Conservation (phyloP, 306 rosid genomes). For the Acacia crassicarpa region DNA sequence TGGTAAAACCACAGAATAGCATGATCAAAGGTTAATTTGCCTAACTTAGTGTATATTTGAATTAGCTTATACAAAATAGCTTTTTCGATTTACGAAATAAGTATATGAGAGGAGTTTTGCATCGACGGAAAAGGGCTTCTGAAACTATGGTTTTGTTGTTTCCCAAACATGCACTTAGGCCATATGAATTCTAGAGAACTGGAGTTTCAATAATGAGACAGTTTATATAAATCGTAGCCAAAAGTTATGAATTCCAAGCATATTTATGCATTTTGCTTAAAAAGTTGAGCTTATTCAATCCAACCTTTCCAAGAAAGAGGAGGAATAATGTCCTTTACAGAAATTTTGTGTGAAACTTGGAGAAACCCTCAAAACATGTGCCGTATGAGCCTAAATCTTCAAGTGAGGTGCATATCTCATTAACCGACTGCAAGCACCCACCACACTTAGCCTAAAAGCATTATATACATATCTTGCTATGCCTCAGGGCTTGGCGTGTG, state of each 20-base stretch:
- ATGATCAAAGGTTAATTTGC: not conserved
- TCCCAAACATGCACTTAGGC: not conserved
- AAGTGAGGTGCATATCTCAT: not conserved
- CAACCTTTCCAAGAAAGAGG: not conserved
- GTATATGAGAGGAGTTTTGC: no score
- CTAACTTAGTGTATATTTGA: not conserved
- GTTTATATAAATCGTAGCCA: not conserved
- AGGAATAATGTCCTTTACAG: not conserved
- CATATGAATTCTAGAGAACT: not conserved
- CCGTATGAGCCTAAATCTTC: not conserved
- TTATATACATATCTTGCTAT: not conserved
- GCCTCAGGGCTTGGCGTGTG: not conserved
- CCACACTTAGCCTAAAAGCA: not conserved
- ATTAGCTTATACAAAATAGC: no score
- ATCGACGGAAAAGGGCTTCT: no score
- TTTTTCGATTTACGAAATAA: no score
- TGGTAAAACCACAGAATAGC: not conserved
- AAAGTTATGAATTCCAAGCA: not conserved
- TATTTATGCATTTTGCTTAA: not conserved
- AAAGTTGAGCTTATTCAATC: not conserved
- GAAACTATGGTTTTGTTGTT: no score
- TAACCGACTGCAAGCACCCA: not conserved
- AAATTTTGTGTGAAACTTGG: not conserved
- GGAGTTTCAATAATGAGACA: not conserved
- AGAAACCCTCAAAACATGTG: not conserved